Evolutionary conservation across 805 yeast species (phyloP).

Genomic region (Kurtzmaniella fragi): DNA sequence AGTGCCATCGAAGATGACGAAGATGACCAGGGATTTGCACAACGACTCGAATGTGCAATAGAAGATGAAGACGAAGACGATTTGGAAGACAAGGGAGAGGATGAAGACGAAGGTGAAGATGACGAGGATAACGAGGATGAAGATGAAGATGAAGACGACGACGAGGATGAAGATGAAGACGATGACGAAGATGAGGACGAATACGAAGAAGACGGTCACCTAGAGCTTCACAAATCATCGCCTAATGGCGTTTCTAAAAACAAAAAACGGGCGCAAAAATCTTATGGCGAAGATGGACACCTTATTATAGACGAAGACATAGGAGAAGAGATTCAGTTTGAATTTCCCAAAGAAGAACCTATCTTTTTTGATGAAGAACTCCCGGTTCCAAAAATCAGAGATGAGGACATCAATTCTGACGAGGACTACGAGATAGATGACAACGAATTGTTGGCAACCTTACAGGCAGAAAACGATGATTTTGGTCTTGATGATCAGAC

Average conservation of each 20-base stretch:
- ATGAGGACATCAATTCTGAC: constrained; percentile 47
- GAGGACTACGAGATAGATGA: constrained; percentile 62
- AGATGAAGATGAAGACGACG: constrained; percentile 25
- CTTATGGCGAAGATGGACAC: constrained; percentile 5
- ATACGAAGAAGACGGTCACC: neutral
- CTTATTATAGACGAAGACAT: constrained; percentile 45
- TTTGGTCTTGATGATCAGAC: constrained; percentile 13
- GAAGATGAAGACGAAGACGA: constrained; percentile 17
- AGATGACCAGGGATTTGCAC: constrained; percentile 8
- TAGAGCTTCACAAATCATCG: too few relatives aligned
- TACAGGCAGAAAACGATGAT: constrained; percentile 45
- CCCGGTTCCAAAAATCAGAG: constrained; percentile 47
- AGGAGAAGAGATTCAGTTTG: constrained; percentile 45
- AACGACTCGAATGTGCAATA: constrained; percentile 5
- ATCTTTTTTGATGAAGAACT: constrained; percentile 7
- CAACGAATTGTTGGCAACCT: constrained; percentile 40
- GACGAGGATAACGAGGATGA: constrained; percentile 19
- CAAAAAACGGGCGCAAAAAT: constrained; percentile 11
- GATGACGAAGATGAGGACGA: constrained; percentile 9
- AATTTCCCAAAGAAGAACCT: constrained; percentile 12
- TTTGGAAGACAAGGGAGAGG: constrained; percentile 6
- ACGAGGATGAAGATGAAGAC: constrained; percentile 13
- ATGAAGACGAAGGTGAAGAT: constrained; percentile 15
- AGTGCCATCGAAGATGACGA: constrained; percentile 15
- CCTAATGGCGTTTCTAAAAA: too few relatives aligned